phyloP scores from a whole-genome alignment of 805 yeast species.

The Nakazawaea laoshanensis region DNA sequence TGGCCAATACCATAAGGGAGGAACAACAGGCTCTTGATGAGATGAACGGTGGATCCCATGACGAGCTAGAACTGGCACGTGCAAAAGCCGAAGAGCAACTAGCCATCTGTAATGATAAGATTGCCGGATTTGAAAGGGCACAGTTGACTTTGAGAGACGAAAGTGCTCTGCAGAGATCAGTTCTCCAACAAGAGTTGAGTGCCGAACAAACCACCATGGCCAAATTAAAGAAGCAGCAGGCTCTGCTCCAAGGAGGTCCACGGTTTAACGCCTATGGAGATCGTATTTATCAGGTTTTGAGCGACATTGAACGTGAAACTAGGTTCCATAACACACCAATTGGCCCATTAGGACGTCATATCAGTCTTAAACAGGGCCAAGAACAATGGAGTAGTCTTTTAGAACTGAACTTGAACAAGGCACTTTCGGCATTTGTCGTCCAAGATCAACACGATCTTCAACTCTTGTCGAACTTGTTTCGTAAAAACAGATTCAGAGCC shows the following conservation, averaged over 20 bases:
- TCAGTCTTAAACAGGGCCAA: conserved; percentile 47
- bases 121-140: neutral
- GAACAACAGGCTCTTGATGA: conserved; percentile 32
- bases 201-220: conserved; percentile 19
- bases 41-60: conserved; percentile 35
- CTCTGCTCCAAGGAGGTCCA: too few species aligned
- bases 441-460: conserved; percentile 51
- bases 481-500: conserved; percentile 19
- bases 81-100: conserved; percentile 13
- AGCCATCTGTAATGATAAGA: conserved; percentile 11
- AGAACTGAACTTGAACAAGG: conserved; percentile 39
- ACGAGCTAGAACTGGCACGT: conserved; percentile 18
- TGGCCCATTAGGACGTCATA: conserved; percentile 72
- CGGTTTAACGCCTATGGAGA: conserved; percentile 45
- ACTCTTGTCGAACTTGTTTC: conserved; percentile 26
- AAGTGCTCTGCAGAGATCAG: neutral
- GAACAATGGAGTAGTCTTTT: conserved; percentile 52
- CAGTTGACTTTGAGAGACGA: conserved; percentile 1
- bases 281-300: conserved; percentile 31
- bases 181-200: conserved; percentile 4
- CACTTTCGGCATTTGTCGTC: conserved; percentile 61
- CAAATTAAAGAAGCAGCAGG: conserved; percentile 17
- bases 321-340: conserved; percentile 45
- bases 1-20: too few species aligned
- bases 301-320: conserved; percentile 27